These are phyloP conservation scores for Oryza punctata DNA, from an alignment of 176 grass and related monocot species.

Conservation along the genomic window DNA sequence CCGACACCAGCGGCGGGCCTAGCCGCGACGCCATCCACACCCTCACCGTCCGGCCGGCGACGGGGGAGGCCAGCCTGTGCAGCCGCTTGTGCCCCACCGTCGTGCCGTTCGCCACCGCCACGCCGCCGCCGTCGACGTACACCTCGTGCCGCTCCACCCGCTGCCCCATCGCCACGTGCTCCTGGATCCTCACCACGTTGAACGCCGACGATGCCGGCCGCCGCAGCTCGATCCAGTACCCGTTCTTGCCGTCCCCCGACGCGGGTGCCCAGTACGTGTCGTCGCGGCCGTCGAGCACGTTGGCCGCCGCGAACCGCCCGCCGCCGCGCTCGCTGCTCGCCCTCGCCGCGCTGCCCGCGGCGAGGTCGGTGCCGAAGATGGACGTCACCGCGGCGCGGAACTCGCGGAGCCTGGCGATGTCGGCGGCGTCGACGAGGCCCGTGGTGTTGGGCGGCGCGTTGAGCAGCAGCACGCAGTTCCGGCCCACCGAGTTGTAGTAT, in stretches of 20 bases:
- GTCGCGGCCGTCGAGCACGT: constrained; percentile 71
- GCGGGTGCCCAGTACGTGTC: constrained; percentile 75
- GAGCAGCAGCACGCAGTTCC: constrained; percentile 93
- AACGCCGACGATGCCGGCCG: constrained; percentile 30
- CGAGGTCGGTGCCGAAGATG: constrained; percentile 71
- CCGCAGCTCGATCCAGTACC: constrained; percentile 79
- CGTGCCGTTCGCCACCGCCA: constrained; percentile 54
- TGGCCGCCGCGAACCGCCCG: constrained; percentile 43
- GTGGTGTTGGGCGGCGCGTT: constrained; percentile 87
- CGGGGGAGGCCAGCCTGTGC: constrained; percentile 57
- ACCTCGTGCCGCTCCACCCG: constrained; percentile 67
- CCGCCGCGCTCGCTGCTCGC: constrained; percentile 78
- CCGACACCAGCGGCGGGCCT: constrained; percentile 67
- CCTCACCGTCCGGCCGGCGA: constrained; percentile 55
- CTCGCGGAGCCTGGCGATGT: constrained; percentile 66
- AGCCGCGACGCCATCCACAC: constrained; percentile 56
- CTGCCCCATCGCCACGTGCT: constrained; percentile 81
- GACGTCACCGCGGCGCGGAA: constrained; percentile 57
- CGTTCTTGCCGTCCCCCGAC: constrained; percentile 25
- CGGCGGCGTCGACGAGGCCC: constrained; percentile 60
- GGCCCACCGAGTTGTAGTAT: constrained; percentile 93
- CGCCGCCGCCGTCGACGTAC: constrained; percentile 50
- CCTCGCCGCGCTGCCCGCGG: constrained; percentile 49
- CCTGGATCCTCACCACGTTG: constrained; percentile 87
- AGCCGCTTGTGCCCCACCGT: constrained; percentile 93